phyloP scores from a whole-genome alignment of 192 early-diverging fungal genomes.

The Anaeromyces robustus region DNA sequence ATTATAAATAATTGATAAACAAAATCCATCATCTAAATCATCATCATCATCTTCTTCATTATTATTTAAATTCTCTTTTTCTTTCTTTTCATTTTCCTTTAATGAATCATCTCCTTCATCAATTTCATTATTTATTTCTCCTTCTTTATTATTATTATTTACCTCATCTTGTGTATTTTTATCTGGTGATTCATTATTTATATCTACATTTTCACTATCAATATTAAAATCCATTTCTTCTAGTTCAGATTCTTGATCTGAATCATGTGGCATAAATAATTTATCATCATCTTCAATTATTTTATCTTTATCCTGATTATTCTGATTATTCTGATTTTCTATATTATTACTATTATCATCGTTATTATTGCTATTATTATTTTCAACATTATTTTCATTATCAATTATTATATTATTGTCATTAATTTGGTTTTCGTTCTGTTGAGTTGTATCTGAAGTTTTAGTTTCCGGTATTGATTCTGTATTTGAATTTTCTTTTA shows the following conservation, averaged over 20 bases:
- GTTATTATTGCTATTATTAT: neutral
- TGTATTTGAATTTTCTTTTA: too few species aligned
- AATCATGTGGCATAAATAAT: neutral
- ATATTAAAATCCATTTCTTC: neutral
- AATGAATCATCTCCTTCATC: neutral
- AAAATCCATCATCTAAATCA: neutral
- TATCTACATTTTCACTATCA: neutral
- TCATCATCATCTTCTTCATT: neutral
- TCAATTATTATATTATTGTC: neutral
- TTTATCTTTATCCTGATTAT: too few species aligned
- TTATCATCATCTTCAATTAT: neutral
- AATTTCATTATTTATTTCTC: neutral
- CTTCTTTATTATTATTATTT: neutral
- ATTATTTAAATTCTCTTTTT: neutral
- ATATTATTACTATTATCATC: neutral
- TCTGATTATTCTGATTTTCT: too few species aligned
- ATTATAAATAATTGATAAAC: neutral
- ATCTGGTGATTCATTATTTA: too few species aligned
- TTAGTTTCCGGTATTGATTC: too few species aligned
- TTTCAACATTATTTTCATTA: too few species aligned
- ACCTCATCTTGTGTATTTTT: too few species aligned
- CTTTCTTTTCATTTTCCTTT: neutral
- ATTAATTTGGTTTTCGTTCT: too few species aligned
- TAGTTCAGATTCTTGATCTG: neutral
- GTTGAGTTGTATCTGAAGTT: too few species aligned